phyloP scores from a whole-genome alignment of 352 stramenopile genomes.

The Blastocystis sp. region DNA sequence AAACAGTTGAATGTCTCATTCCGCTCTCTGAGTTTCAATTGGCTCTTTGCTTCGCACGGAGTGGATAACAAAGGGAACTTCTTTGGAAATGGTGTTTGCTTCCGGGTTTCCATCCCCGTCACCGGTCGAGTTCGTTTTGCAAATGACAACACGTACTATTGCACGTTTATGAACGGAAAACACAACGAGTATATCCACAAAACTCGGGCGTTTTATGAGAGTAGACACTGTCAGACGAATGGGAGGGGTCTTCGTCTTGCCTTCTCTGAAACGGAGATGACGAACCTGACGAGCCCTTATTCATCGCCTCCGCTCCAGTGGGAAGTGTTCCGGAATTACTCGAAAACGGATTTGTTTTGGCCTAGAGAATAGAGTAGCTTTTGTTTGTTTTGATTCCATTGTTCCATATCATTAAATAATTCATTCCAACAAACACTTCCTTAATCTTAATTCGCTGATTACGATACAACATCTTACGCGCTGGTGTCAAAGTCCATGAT shows the following conservation, averaged over 20 bases:
- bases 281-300: not conserved
- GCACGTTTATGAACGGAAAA: slow-evolving; percentile 1
- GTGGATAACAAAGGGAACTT: not conserved
- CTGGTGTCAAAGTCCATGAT: slow-evolving; percentile 75
- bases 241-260: not conserved
- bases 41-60: not conserved
- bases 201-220: not conserved
- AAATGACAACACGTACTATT: not conserved
- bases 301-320: not conserved
- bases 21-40: slow-evolving; percentile 23
- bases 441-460: no score
- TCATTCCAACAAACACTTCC: no score
- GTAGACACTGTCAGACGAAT: not conserved
- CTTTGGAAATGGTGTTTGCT: not conserved
- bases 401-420: no score
- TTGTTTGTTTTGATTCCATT: no score
- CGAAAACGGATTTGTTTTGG: not conserved
- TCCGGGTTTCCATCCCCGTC: not conserved
- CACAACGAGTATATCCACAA: not conserved
- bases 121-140: not conserved
- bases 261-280: not conserved
- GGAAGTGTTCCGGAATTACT: not conserved
- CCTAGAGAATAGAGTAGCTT: no score
- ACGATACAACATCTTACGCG: no score
- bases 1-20: not conserved